Evolutionary conservation across 495 filamentous ascomycete species (phyloP).

Genomic region (Hyphodiscus hymeniophilus): DNA sequence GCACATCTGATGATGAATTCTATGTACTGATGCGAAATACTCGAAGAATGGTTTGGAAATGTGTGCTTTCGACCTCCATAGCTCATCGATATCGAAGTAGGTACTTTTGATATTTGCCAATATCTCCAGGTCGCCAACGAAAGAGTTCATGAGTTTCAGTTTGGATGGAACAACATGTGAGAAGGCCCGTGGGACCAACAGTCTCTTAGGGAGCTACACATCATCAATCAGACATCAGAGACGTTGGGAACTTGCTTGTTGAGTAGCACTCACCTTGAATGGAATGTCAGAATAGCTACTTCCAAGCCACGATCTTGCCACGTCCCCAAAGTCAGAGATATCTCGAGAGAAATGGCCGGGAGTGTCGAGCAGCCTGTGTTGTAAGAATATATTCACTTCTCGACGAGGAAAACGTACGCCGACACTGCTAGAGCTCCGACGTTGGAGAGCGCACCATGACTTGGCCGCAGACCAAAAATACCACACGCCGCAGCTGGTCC

Average conservation of each 20-base stretch:
- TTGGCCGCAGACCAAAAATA: constrained; percentile 17
- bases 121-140: not conserved
- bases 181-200: constrained; percentile 11
- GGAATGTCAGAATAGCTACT: not conserved
- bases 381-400: not conserved
- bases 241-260: too few relatives aligned
- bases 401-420: constrained; percentile 5
- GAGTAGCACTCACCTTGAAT: not conserved
- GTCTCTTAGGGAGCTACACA: not conserved
- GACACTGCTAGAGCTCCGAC: constrained; percentile 11
- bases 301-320: constrained; percentile 1
- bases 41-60: constrained; percentile 4
- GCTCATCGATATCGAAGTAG: not conserved
- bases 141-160: not conserved
- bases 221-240: not conserved
- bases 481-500: constrained; percentile 17
- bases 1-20: not conserved
- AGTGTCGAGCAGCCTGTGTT: constrained; percentile 11
- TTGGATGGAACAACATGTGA: not conserved
- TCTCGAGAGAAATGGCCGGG: constrained; percentile 13
- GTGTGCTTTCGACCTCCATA: not conserved
- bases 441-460: constrained; percentile 8
- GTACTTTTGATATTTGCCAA: not conserved
- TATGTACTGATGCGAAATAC: constrained; percentile 10
- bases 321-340: constrained; percentile 3